Evolutionary conservation across 768 basidiomycete species (phyloP), one percentile per base, ranked within the genome.

Genomic region (Leccinum boreale): DNA sequence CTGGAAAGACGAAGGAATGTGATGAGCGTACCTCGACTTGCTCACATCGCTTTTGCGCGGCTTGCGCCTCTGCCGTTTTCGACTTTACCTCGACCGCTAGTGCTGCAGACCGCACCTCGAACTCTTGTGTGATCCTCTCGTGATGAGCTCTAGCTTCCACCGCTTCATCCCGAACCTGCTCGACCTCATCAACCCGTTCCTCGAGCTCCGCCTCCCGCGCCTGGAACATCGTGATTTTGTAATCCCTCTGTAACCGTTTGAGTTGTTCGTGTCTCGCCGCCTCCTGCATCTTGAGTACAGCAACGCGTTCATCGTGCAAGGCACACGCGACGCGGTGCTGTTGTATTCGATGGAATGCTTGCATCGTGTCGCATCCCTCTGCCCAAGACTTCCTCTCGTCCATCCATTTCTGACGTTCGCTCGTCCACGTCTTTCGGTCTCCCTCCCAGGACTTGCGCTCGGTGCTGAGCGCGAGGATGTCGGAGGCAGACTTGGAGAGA

Each of bases 171-270:
- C 77, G 62, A 53, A 79, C 72, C 8, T 80, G 80, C 67, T 85
- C 80, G n/a, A 85, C 64, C 36, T 81, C 77, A 23, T 73, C 75
- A 9, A 88, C 69, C 58, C 76, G 78, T 44, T 72, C 67, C 63
- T 88, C 84, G 48, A 89, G 70, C 61, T 85, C 85, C 14, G 75
- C 74, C 62, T 90, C 89, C 51, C 78, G 77, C 19, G 77, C 77
- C 69, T 86, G 85, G 64, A 88, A 90, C 71, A 83, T 78, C n/a
- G 79, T 81, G 52, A 91, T 79, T 66, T 81, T 81, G 65, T 77
- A 83, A 58, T 92, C 89, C 56, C 88, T 75, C 65, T 86, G 85
- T 36, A 87, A 61, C 47, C 81, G 71, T 52, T 81, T 77, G 33
- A 89, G 63, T 53, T 82, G 84, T 73, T 89, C 87, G 60, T 72